Evolutionary conservation across 345 rosid species (phyloP).

Genomic region (Atalantia buxifolia): DNA sequence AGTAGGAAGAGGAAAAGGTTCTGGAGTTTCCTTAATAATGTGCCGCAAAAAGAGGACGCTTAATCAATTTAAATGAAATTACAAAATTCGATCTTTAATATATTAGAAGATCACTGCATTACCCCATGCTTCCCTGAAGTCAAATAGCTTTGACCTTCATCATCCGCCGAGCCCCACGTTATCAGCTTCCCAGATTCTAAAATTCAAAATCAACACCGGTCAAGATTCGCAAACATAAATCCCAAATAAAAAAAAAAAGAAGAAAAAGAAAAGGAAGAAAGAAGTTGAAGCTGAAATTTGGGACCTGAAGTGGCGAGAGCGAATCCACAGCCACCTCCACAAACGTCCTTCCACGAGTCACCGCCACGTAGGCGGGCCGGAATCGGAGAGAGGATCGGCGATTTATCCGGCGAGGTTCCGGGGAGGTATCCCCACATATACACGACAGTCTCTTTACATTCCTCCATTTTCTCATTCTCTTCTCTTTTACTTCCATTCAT

Average conservation of each 20-base stretch:
- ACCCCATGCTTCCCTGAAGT: slow-evolving; percentile 89
- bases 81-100: slow-evolving; percentile 3
- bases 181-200: slow-evolving; percentile 70
- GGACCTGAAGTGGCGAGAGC: slow-evolving; percentile 83
- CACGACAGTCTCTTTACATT: slow-evolving; percentile 28
- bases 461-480: slow-evolving; percentile 29
- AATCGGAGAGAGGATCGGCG: slow-evolving; percentile 55
- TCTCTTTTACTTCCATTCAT: slow-evolving; percentile 30
- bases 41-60: slow-evolving; percentile 11
- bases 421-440: slow-evolving; percentile 85
- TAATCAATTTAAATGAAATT: slow-evolving; percentile 25
- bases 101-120: slow-evolving; percentile 24
- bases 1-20: slow-evolving; percentile 60
- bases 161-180: slow-evolving; percentile 81
- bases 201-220: not conserved
- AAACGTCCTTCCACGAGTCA: slow-evolving; percentile 70
- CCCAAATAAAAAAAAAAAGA: not conserved
- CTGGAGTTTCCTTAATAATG: slow-evolving; percentile 67
- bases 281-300: not conserved
- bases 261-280: not conserved
- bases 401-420: slow-evolving; percentile 54
- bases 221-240: not conserved
- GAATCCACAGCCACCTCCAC: slow-evolving; percentile 86
- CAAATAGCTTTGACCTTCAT: slow-evolving; percentile 67
- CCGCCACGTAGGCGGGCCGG: slow-evolving; percentile 32